Evolutionary conservation across 2,329 filamentous ascomycete genomes (phyloP), one percentile per base, ranked within the genome.

Genomic region (Stromatinia cepivora): DNA sequence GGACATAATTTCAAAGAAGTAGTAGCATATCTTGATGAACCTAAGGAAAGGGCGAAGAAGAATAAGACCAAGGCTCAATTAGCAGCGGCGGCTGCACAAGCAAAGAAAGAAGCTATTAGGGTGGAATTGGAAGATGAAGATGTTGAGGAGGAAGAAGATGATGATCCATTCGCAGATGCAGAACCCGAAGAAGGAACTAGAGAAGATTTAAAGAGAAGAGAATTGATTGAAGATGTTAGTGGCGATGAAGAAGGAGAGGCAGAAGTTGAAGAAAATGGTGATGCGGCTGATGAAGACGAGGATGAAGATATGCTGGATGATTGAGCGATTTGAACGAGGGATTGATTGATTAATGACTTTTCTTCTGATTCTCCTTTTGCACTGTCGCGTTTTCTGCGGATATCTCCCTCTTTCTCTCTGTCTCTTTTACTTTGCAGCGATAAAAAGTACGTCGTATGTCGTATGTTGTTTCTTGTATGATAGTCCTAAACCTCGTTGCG

Each of bases 1-100:
- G 95, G 95, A 3, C 83, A 87, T 58, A 97, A 95, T 78, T 96
- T 92, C 83, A 92, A 90, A 76, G 93, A 95, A 75, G 88, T 97
- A 9, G 82, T 97, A 6, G 87, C 88, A 11, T 95, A 90, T 78
- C 83, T 98, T 5, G 93, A 97, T 75, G 87, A 90, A 69, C 83
- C 85, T 62, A 88, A 89, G 76, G 79, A 86, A 56, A 84, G 84
- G 66, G 73, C 71, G 4, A 78, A 78, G 72, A 78, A 76, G 77
- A 78, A 71, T 34, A 80, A 77, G 71, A 74, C 77, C 56, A 80
- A 81, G 66, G 81, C 79, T 73, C 84, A 82, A 75, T 82, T 79
- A 76, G 73, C 80, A 15, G 79, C 80, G 50, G 79, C 79, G 46
- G 75, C 75, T 67, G 31, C 46, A 42, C 46, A 45, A 28, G 80